Base-by-base conservation (phyloP, 83 land plant species). In the Picea abies region DNA sequence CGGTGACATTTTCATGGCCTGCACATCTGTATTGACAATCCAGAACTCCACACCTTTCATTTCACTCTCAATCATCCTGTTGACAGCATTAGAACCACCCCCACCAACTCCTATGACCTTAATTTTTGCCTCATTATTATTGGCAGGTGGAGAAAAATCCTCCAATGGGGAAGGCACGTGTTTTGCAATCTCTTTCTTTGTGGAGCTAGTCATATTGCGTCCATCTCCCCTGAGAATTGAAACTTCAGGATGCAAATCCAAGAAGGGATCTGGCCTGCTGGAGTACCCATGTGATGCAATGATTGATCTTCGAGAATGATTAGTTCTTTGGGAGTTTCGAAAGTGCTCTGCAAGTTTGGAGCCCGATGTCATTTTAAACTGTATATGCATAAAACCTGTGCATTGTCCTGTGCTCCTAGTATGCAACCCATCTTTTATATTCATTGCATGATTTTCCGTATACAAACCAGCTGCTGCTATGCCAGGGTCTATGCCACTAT, bases 71-170 rank as follows among this genome's bases (percentile, higher is more conserved):
- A 95, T 92, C 99, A 97, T 97, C 44, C 99, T 90, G 81, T 97
- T 97, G 41, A 97, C 98, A 4, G 99, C 99, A 90, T 97, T 97
- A 12, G 99, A 97, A 1, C 99, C 99, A 63, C 99, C 99, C 73
- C 99, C 99, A 39, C 99, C 99, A 64, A 97, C 96, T 67, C 99
- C 99, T 73, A 97, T 90, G 49, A 97, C 99, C 83, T 97, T 97
- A 66, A 97, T 97, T 87, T 95, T 97, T 26, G 99, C 99, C 79
- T 87, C 99, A 80, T 90, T 95, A 61, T 83, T 86, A 73, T 82
- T 84, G 58, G 60, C 82, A 4, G 87, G 70, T 78, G n/a, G 66
- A 32, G 88, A 52, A 64, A 83, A 65, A n/a, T 87, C 92, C 37
- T 29, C 71, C 37, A 49, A 81, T 41, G 82, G 35, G 70, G 35